A percentile compares a stretch with the other conserved stretches of the same genome.
Conservation (phyloP, 257 asterid genomes). For the Euphrasia confusa region DNA sequence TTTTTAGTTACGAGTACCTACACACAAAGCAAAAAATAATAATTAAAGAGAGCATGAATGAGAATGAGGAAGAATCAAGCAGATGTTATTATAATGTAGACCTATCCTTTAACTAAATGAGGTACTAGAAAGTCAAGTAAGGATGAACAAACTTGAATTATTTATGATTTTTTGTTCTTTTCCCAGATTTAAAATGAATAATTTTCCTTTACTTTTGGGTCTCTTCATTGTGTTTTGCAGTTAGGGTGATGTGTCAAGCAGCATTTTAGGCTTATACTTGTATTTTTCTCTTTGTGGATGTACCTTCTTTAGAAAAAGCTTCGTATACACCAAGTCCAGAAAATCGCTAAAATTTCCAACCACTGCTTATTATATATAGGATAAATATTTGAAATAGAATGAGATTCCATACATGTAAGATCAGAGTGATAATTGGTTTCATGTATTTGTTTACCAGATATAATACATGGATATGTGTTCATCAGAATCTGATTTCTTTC, state of each 20-base stretch:
- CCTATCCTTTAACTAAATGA: background rate
- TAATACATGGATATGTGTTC: constrained; percentile 7
- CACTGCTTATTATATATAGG: background rate
- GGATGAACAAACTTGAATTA: constrained; percentile 8
- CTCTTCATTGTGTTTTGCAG: background rate
- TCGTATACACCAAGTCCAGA: constrained; percentile 11
- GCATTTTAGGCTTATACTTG: constrained; percentile 16
- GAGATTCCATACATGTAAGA: constrained; percentile 15
- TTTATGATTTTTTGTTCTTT: background rate
- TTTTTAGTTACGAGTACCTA: constrained; percentile 5
- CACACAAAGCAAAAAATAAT: background rate
- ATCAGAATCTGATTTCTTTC: constrained; percentile 9
- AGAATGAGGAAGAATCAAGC: background rate
- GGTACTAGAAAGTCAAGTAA: constrained; percentile 14
- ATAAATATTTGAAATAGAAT: constrained; percentile 20
- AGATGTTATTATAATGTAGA: background rate
- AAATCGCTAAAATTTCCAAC: constrained; percentile 7
- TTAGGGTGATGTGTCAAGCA: background rate
- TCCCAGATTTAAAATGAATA: constrained; percentile 5
- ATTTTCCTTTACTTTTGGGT: background rate
- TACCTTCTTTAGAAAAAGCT: constrained; percentile 8
- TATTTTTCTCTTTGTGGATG: constrained; percentile 13
- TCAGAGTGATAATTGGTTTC: constrained; percentile 1
- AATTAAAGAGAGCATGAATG: background rate
- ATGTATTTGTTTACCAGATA: background rate